A percentile compares a stretch with the other conserved stretches of the same genome.
These are phyloP conservation scores for Suillus placidus DNA, from an alignment of 768 basidiomycete species.

Conservation along the genomic window DNA sequence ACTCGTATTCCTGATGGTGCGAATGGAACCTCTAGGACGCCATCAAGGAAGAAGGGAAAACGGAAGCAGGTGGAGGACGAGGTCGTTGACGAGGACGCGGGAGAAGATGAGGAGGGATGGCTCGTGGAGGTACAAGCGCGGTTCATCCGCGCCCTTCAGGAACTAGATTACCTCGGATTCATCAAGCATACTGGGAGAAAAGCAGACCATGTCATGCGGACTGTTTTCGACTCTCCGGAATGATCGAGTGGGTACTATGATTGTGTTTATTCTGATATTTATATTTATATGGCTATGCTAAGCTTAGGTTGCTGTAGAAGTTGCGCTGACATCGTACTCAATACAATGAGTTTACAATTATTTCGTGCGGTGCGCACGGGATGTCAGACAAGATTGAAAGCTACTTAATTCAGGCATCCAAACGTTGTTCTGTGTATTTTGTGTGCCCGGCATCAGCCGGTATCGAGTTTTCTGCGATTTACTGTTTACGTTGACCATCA, in stretches of 20 bases:
- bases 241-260: constrained; percentile 23
- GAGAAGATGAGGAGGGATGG: constrained; percentile 52
- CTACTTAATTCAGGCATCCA: background rate
- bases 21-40: constrained; percentile 17
- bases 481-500: background rate
- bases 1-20: background rate
- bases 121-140: constrained; percentile 70
- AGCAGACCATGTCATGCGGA: constrained; percentile 72
- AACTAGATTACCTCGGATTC: constrained; percentile 80
- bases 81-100: constrained; percentile 23
- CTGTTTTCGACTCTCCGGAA: constrained; percentile 54
- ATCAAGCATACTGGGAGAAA: constrained; percentile 80
- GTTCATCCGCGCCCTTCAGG: constrained; percentile 79
- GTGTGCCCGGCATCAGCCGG: background rate
- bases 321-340: background rate
- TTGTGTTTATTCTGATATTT: background rate
- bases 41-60: constrained; percentile 28
- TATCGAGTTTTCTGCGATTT: too few species aligned
- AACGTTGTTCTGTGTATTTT: too few species aligned
- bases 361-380: background rate
- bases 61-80: constrained; percentile 37
- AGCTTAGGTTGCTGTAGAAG: too few species aligned
- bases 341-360: background rate
- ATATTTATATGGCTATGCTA: background rate
- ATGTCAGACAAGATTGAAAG: background rate